Evolutionary conservation across 768 basidiomycete species (phyloP).

Genomic region (Amylocystis lapponica): DNA sequence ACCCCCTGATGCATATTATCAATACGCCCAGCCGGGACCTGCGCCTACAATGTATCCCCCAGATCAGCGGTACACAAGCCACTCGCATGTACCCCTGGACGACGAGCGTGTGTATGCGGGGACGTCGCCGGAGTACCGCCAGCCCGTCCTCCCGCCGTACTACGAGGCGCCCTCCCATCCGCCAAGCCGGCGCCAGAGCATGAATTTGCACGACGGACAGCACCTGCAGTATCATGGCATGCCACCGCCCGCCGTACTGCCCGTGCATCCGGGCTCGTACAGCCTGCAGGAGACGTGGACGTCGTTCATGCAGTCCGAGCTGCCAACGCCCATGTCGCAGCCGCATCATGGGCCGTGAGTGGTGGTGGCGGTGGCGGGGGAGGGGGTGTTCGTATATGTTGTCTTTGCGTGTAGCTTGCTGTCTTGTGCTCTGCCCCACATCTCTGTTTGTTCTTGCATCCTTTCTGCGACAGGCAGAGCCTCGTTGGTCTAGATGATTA

Average conservation of each 20-base stretch:
- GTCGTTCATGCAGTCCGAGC: slow-evolving; percentile 48
- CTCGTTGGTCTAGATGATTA: too few relatives aligned
- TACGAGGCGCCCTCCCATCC: background rate
- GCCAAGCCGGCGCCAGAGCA: slow-evolving; percentile 8
- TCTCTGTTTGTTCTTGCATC: background rate
- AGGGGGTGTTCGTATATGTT: background rate
- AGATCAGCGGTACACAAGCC: too few relatives aligned
- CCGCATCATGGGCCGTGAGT: too few relatives aligned
- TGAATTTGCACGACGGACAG: slow-evolving; percentile 21
- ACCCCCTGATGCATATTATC: too few relatives aligned
- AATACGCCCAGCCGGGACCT: too few relatives aligned
- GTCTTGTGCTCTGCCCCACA: background rate
- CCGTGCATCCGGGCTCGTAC: slow-evolving; percentile 48
- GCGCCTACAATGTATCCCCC: too few relatives aligned
- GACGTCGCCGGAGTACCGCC: slow-evolving; percentile 2
- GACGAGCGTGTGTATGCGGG: background rate
- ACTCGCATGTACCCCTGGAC: too few relatives aligned
- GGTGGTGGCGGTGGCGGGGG: too few relatives aligned
- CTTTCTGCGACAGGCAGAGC: too few relatives aligned
- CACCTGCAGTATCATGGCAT: slow-evolving; percentile 6
- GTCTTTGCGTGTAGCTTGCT: background rate
- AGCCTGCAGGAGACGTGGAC: slow-evolving; percentile 70
- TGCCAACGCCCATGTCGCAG: slow-evolving; percentile 13
- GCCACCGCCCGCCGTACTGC: slow-evolving; percentile 17
- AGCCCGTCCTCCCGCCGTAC: slow-evolving; percentile 4